A percentile compares a stretch with the other conserved stretches of the same genome.
Evolutionary conservation across 2,329 filamentous ascomycete genomes (phyloP).

Genomic region (Beauveria medogensis): DNA sequence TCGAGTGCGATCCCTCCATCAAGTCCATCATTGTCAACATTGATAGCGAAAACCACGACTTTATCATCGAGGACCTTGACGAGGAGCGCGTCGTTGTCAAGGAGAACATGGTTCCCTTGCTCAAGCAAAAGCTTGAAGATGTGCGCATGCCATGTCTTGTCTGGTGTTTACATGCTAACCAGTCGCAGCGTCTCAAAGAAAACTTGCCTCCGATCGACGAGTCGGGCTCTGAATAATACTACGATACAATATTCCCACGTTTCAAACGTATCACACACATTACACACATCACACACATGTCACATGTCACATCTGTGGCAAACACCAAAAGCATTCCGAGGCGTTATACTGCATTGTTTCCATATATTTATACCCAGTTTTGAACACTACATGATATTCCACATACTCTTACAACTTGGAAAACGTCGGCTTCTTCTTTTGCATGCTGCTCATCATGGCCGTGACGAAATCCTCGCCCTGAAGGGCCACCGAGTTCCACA

Average conservation of each 20-base stretch:
- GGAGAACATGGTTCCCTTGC: conserved; percentile 58
- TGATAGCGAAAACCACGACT: conserved; percentile 61
- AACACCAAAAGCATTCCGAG: not conserved
- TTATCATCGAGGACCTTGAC: conserved; percentile 73
- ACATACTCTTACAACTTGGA: conserved; percentile 59
- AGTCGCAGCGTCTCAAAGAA: conserved; percentile 39
- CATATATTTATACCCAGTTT: not conserved
- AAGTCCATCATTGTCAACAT: conserved; percentile 78
- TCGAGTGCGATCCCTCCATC: conserved; percentile 80
- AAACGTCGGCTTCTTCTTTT: conserved; percentile 74
- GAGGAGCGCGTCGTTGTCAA: conserved; percentile 69
- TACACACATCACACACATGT: conserved; percentile 7
- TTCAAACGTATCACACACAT: too few species aligned
- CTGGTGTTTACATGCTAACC: not conserved
- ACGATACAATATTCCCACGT: not conserved
- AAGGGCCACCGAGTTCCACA: conserved; percentile 81
- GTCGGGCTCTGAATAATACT: conserved; percentile 37
- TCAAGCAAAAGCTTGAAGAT: conserved; percentile 62
- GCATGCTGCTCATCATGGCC: conserved; percentile 67
- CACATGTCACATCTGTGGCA: not conserved
- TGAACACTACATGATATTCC: not conserved
- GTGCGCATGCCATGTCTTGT: conserved; percentile 32
- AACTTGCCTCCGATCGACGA: conserved; percentile 44
- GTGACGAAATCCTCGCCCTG: conserved; percentile 71
- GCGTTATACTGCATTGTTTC: not conserved